Evolutionary conservation across 805 yeast genomes (phyloP).

Genomic region (Starmerella potacharoeniae): DNA sequence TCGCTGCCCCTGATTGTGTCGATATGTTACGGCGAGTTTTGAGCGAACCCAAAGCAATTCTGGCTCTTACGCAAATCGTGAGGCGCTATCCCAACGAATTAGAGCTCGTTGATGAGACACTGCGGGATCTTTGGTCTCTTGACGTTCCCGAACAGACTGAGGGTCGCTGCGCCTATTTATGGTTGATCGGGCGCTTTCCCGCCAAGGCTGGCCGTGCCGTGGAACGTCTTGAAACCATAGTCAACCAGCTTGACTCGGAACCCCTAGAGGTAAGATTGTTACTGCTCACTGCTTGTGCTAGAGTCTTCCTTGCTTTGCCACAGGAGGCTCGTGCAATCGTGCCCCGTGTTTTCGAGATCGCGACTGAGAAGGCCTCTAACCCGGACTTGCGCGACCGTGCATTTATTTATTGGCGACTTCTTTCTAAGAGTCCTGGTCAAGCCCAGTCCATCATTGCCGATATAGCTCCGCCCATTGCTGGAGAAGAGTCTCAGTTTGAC

Average conservation of each 20-base stretch:
- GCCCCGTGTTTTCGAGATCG: conserved; percentile 46
- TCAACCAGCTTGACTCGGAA: conserved; percentile 46
- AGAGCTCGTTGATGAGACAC: conserved; percentile 24
- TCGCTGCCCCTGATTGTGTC: conserved; percentile 54
- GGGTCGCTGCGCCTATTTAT: conserved; percentile 62
- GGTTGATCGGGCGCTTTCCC: conserved; percentile 57
- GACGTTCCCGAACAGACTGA: conserved; percentile 40
- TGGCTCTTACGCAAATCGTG: conserved; percentile 64
- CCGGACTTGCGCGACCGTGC: conserved; percentile 86
- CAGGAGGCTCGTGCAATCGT: conserved; percentile 45
- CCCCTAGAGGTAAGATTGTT: conserved; percentile 63
- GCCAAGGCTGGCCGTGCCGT: conserved; percentile 36
- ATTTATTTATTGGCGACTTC: conserved; percentile 70
- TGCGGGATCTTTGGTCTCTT: not conserved
- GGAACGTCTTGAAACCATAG: conserved; percentile 34
- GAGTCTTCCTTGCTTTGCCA: conserved; percentile 51
- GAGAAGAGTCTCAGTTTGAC: conserved; percentile 60
- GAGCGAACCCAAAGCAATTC: conserved; percentile 60
- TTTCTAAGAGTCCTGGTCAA: conserved; percentile 38
- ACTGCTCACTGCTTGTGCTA: conserved; percentile 61
- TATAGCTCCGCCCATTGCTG: conserved; percentile 49
- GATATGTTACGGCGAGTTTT: conserved; percentile 48
- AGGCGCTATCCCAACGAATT: conserved; percentile 58
- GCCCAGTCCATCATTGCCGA: conserved; percentile 47
- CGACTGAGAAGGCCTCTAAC: conserved; percentile 63